Evolutionary conservation across 306 rosid species (phyloP).

Genomic region (Dicorynia guianensis): DNA sequence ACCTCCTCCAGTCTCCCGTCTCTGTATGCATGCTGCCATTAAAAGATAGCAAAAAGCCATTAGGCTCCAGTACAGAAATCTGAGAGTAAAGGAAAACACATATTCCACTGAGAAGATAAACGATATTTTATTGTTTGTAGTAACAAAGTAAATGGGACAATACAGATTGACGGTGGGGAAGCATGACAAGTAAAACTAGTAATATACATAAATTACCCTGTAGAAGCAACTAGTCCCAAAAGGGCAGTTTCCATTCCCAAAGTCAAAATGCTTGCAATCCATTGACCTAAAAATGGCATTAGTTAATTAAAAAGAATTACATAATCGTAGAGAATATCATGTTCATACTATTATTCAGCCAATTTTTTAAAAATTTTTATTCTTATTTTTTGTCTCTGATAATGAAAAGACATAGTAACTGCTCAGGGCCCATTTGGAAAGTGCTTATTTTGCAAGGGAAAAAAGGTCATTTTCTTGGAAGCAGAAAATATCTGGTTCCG

Average conservation of each 20-base stretch:
- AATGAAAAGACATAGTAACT: too few relatives aligned
- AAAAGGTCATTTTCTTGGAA: too few relatives aligned
- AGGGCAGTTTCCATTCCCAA: constrained; percentile 97
- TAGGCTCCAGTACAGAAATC: background rate
- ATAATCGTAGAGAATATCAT: too few relatives aligned
- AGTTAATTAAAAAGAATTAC: constrained; percentile 11
- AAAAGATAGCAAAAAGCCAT: constrained; percentile 40
- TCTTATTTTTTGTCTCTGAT: too few relatives aligned
- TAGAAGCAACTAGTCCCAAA: constrained; percentile 97
- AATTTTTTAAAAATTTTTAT: too few relatives aligned
- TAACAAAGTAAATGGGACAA: constrained; percentile 5
- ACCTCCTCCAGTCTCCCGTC: constrained; percentile 90
- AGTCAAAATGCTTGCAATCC: constrained; percentile 97
- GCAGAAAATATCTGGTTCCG: too few relatives aligned
- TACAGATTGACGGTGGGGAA: background rate
- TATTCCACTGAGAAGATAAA: too few relatives aligned
- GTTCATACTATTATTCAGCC: background rate
- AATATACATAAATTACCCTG: constrained; percentile 64
- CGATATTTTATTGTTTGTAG: background rate
- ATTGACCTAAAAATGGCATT: constrained; percentile 68
- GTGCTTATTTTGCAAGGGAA: too few relatives aligned
- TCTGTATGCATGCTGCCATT: constrained; percentile 82
- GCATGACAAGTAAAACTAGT: background rate
- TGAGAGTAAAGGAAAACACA: too few relatives aligned
- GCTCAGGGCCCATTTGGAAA: too few relatives aligned